These are phyloP conservation scores for Beauveria pseudobassiana DNA, from an alignment of 2,329 filamentous ascomycete genomes.

Conservation along the genomic window DNA sequence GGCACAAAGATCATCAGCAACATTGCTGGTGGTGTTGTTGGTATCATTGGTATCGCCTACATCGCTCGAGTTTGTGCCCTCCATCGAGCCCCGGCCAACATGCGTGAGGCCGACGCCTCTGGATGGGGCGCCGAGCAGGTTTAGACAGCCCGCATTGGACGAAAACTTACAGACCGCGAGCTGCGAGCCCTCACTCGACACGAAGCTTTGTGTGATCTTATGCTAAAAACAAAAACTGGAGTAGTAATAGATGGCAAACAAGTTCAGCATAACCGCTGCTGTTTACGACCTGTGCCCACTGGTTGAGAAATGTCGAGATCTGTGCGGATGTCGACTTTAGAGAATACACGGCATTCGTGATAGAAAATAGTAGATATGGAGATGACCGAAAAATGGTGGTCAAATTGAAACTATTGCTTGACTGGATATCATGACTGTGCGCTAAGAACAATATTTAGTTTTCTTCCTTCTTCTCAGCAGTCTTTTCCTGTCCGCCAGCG, in stretches of 20 bases:
- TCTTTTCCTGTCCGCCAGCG: constrained; percentile 7
- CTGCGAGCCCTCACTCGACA: background rate
- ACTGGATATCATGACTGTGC: constrained; percentile 1
- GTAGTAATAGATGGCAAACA: background rate
- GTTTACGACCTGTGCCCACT: background rate
- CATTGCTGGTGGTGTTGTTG: constrained; percentile 72
- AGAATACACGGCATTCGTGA: background rate
- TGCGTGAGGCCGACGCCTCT: constrained; percentile 64
- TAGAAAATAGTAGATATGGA: background rate
- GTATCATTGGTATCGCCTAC: constrained; percentile 72
- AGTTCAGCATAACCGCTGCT: background rate
- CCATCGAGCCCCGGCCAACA: constrained; percentile 76
- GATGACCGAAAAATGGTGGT: too few species aligned
- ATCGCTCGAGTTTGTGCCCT: constrained; percentile 68
- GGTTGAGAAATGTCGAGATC: background rate
- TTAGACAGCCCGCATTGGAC: constrained; percentile 29
- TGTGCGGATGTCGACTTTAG: background rate
- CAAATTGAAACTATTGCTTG: background rate
- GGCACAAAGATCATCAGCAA: constrained; percentile 58
- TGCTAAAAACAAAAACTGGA: background rate
- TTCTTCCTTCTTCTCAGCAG: constrained; percentile 13
- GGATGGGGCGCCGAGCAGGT: constrained; percentile 75
- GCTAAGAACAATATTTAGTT: background rate
- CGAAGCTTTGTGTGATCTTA: background rate
- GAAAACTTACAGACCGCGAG: too few species aligned